A percentile compares a stretch with the other conserved stretches of the same genome.
These are phyloP conservation scores for Cubamyces lactineus DNA, from an alignment of 768 basidiomycete genomes.

Conservation along the genomic window DNA sequence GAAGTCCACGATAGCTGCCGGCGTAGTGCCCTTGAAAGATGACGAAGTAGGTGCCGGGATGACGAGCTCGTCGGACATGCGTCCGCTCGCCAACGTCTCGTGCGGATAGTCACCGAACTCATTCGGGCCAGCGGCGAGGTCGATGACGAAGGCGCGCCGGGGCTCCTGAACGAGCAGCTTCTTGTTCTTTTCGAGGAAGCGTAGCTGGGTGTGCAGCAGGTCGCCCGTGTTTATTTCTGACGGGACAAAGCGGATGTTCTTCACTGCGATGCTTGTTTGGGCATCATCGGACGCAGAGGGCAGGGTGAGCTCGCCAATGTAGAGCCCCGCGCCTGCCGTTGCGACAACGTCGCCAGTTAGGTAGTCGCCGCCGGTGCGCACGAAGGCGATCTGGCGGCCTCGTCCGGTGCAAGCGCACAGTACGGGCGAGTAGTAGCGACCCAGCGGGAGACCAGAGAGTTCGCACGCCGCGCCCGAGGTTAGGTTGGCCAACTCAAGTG, in stretches of 20 bases:
- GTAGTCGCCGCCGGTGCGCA: constrained; percentile 61
- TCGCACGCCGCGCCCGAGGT: constrained; percentile 47
- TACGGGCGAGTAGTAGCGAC: constrained; percentile 65
- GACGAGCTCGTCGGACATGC: constrained; percentile 59
- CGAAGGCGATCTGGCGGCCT: constrained; percentile 57
- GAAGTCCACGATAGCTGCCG: constrained; percentile 70
- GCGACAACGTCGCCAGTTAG: constrained; percentile 69
- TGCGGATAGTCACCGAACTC: constrained; percentile 52
- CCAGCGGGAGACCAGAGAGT: constrained; percentile 60
- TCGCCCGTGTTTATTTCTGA: constrained; percentile 52
- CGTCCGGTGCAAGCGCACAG: constrained; percentile 50
- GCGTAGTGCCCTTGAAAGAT: constrained; percentile 17
- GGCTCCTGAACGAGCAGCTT: constrained; percentile 66
- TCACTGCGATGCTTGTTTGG: constrained; percentile 41
- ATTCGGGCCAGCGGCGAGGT: constrained; percentile 50
- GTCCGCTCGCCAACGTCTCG: constrained; percentile 53
- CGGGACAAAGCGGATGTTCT: constrained; percentile 53
- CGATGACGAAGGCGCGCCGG: constrained; percentile 50
- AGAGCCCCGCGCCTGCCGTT: constrained; percentile 64
- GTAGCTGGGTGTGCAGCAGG: constrained; percentile 47
- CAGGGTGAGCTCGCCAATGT: constrained; percentile 61
- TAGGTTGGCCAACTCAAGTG: constrained; percentile 66
- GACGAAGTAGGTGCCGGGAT: constrained; percentile 39
- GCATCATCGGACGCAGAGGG: constrained; percentile 38
- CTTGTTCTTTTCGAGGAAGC: constrained; percentile 55